Conservation (phyloP, 306 rosid genomes). For the Castanea crenata region DNA sequence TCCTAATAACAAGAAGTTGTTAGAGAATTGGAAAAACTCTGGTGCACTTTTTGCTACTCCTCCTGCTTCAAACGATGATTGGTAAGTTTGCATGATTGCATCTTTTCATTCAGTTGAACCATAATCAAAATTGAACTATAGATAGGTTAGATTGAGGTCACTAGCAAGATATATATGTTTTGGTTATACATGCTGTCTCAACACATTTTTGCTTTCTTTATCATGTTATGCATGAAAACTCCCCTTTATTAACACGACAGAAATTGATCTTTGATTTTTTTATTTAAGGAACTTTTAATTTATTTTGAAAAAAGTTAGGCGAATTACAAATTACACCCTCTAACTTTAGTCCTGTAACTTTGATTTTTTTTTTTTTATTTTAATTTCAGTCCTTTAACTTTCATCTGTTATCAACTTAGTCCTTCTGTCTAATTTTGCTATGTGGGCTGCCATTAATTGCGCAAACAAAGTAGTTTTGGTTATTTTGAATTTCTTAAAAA, state of each 20-base stretch:
- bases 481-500: too few relatives aligned
- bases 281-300: neutral
- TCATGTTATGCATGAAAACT: neutral
- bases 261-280: neutral
- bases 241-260: neutral
- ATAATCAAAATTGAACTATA: too few relatives aligned
- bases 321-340: too few relatives aligned
- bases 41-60: constrained; percentile 83
- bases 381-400: too few relatives aligned
- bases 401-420: too few relatives aligned
- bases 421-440: too few relatives aligned
- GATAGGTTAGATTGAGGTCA: neutral
- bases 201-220: neutral
- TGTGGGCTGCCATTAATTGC: too few relatives aligned
- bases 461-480: too few relatives aligned
- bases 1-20: constrained; percentile 59
- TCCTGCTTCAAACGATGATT: constrained; percentile 84
- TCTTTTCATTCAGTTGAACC: neutral
- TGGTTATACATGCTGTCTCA: neutral
- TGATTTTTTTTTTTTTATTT: too few relatives aligned
- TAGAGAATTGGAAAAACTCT: constrained; percentile 66
- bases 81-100: constrained; percentile 44
- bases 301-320: neutral
- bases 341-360: too few relatives aligned
- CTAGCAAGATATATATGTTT: neutral